Percentiles rank a stretch among this genome's conserved stretches.
Conservation (phyloP, 116 monocot species). For the Trichopus zeylanicus region DNA sequence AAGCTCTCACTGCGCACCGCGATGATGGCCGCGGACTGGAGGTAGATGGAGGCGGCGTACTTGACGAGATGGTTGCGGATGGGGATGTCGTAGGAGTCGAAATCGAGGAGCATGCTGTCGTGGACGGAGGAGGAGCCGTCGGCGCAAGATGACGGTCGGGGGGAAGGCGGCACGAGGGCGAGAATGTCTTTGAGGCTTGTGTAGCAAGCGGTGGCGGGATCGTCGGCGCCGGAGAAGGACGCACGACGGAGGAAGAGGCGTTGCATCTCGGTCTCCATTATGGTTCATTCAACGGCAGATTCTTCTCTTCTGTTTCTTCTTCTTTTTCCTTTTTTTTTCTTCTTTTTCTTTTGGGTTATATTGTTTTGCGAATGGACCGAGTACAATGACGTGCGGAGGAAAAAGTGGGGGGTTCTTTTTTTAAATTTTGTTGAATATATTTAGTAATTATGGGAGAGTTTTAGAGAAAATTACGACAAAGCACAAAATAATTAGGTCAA, state of each 20-base stretch:
- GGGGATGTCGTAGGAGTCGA: constrained; percentile 31
- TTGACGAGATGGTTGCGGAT: constrained; percentile 59
- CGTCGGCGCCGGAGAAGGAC: neutral
- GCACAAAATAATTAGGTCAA: no score
- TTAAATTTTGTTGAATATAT: no score
- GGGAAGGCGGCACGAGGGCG: neutral
- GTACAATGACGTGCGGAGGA: no score
- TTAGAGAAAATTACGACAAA: no score
- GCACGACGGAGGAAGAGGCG: no score
- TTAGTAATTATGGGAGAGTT: no score
- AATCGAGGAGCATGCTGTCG: neutral
- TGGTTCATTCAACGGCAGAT: constrained; percentile 1
- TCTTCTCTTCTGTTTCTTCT: no score
- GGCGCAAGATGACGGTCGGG: neutral
- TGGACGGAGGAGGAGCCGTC: neutral
- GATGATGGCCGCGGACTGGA: constrained; percentile 43
- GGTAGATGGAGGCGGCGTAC: constrained; percentile 62
- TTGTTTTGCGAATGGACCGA: no score
- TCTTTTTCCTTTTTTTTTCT: no score
- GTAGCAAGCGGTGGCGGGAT: neutral
- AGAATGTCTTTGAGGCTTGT: constrained; percentile 5
- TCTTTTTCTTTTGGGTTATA: no score
- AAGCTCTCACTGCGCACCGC: constrained; percentile 28
- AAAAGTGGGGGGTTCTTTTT: no score
- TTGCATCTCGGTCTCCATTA: constrained; percentile 9